Conservation (phyloP, 352 stramenopile species). For the Pythium utonaiense region DNA sequence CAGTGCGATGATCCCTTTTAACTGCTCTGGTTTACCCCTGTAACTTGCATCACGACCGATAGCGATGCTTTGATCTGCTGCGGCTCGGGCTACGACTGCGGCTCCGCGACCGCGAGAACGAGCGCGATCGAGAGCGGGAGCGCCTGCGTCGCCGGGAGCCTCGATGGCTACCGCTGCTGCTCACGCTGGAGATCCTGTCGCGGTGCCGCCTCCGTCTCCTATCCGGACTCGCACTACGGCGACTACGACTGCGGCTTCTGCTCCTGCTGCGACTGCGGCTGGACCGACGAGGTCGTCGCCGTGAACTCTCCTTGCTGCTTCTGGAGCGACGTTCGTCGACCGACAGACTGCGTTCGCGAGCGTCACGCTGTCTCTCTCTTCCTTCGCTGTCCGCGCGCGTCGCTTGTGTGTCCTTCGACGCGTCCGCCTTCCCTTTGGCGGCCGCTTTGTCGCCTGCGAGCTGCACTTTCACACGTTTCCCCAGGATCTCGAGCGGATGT, state of each 20-base stretch:
- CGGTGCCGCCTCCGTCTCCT: not conserved
- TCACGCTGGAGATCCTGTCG: not conserved
- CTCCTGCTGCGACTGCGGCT: conserved; percentile 4
- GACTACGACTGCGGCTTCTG: conserved; percentile 1
- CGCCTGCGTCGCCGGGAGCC: conserved; percentile 6
- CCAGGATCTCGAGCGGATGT: conserved; percentile 55
- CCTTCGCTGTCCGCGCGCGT: not conserved
- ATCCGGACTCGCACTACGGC: conserved; percentile 2
- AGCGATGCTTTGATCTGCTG: not conserved
- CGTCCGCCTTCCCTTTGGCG: not conserved
- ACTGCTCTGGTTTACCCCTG: not conserved
- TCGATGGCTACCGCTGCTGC: not conserved
- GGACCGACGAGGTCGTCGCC: not conserved
- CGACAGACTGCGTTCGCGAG: not conserved
- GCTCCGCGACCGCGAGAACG: not conserved
- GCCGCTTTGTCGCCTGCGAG: conserved; percentile 47
- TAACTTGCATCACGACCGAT: not conserved
- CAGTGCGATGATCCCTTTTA: conserved; percentile 27
- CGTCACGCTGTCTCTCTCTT: not conserved
- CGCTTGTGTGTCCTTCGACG: not conserved
- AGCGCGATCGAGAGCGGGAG: conserved; percentile 2
- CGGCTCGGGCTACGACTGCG: not conserved
- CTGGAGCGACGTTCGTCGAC: not conserved
- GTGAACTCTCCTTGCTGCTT: not conserved
- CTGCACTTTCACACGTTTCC: conserved; percentile 71